Percentiles rank a stretch among this genome's conserved stretches.
These are phyloP conservation scores for Orbilia javanica DNA, from an alignment of 2,329 filamentous ascomycete species.

Conservation along the genomic window DNA sequence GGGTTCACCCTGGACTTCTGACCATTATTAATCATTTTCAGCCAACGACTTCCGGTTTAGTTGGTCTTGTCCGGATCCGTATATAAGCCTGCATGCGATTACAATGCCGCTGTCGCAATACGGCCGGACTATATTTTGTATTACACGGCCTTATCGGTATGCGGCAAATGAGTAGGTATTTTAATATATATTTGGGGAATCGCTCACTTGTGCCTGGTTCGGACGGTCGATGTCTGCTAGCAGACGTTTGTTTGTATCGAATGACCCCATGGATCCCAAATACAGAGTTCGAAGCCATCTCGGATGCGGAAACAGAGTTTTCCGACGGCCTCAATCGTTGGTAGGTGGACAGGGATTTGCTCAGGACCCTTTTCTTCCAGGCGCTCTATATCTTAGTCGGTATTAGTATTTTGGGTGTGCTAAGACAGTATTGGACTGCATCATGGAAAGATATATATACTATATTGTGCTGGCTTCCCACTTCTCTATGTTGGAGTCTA, in stretches of 20 bases:
- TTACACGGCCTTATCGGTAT: no score
- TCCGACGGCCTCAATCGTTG: background rate
- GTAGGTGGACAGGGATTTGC: constrained; percentile 14
- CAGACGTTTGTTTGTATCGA: background rate
- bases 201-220: background rate
- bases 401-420: background rate
- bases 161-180: background rate
- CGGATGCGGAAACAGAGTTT: constrained; percentile 16
- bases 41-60: background rate
- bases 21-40: background rate
- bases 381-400: background rate
- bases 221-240: background rate
- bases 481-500: no score
- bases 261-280: background rate
- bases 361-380: background rate
- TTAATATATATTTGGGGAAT: background rate
- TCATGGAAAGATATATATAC: background rate
- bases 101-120: background rate
- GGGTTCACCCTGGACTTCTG: background rate
- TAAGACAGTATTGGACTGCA: background rate
- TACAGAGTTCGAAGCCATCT: constrained; percentile 5
- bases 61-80: background rate
- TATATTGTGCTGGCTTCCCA: no score
- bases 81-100: background rate
- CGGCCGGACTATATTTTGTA: no score